Conservation (phyloP, 2,329 filamentous ascomycete genomes). For the Didymella pinodella region DNA sequence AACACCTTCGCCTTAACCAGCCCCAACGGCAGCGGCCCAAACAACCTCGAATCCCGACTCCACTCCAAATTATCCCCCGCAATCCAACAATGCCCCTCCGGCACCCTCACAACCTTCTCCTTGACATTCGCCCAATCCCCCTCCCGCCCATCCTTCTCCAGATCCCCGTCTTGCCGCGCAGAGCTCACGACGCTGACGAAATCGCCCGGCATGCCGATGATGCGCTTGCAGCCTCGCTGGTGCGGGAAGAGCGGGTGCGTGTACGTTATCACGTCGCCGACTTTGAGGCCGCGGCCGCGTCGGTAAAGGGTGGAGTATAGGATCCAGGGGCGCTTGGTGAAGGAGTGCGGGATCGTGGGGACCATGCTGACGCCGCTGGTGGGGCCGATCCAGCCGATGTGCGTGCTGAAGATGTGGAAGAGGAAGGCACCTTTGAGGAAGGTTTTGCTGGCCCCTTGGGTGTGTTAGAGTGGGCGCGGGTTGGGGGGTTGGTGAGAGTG, state of each 20-base stretch:
- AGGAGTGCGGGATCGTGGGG: constrained; percentile 69
- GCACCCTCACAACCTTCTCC: constrained; percentile 74
- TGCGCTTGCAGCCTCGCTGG: constrained; percentile 76
- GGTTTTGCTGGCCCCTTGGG: constrained; percentile 21
- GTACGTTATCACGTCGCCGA: constrained; percentile 88
- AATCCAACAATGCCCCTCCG: constrained; percentile 90
- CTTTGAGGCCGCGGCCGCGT: constrained; percentile 67
- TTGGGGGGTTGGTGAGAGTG: background rate
- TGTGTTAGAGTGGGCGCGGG: constrained; percentile 6
- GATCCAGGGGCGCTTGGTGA: constrained; percentile 28
- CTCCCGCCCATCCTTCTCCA: constrained; percentile 32
- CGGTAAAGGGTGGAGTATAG: constrained; percentile 41
- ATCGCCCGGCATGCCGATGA: constrained; percentile 67
- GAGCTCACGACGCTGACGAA: constrained; percentile 74
- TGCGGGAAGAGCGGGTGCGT: constrained; percentile 71
- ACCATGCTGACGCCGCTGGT: constrained; percentile 85
- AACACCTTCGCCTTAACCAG: constrained; percentile 85
- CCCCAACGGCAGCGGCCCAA: constrained; percentile 85
- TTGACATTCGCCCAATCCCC: constrained; percentile 40
- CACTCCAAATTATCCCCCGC: constrained; percentile 85
- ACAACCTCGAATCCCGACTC: constrained; percentile 86
- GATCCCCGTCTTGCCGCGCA: constrained; percentile 45
- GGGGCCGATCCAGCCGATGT: constrained; percentile 67
- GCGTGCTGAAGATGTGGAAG: constrained; percentile 52
- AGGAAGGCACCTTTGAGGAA: constrained; percentile 30